Conservation (phyloP, 2,329 filamentous ascomycete species). For the Thelonectria rubi region DNA sequence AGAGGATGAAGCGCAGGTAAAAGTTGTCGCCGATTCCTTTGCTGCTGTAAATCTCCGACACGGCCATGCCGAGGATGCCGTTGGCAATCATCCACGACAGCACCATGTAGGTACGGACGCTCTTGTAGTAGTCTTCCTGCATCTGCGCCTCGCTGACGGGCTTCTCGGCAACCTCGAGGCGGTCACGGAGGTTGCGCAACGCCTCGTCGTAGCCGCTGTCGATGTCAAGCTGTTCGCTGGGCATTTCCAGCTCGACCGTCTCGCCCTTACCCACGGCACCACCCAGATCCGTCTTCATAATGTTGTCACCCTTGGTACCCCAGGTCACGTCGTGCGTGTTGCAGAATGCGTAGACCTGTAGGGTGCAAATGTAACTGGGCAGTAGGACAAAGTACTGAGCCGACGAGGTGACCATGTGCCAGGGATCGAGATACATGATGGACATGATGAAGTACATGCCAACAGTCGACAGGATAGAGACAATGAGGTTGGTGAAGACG, state of each 20-base stretch:
- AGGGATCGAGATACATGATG: slow-evolving; percentile 95
- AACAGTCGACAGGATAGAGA: slow-evolving; percentile 87
- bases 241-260: slow-evolving; percentile 96
- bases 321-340: slow-evolving; percentile 45
- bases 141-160: slow-evolving; percentile 77
- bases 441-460: slow-evolving; percentile 97
- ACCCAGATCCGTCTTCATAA: slow-evolving; percentile 90
- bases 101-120: slow-evolving; percentile 97
- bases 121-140: slow-evolving; percentile 99
- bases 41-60: slow-evolving; percentile 83
- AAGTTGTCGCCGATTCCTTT: slow-evolving; percentile 80
- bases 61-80: slow-evolving; percentile 90
- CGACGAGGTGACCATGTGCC: slow-evolving; percentile 97
- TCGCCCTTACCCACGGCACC: slow-evolving; percentile 80
- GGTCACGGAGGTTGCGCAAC: slow-evolving; percentile 91
- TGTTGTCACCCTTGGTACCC: slow-evolving; percentile 93
- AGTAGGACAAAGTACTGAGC: slow-evolving; percentile 93
- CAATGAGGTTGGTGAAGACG: slow-evolving; percentile 92
- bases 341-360: slow-evolving; percentile 97
- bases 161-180: slow-evolving; percentile 78
- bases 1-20: slow-evolving; percentile 93
- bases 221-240: slow-evolving; percentile 96
- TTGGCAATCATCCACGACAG: slow-evolving; percentile 94
- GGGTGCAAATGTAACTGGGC: slow-evolving; percentile 93
- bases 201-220: slow-evolving; percentile 98